A percentile compares a stretch with the other conserved stretches of the same genome.
phyloP scores from a whole-genome alignment of 805 yeast genomes.

The Saccharomycopsis amapae region DNA sequence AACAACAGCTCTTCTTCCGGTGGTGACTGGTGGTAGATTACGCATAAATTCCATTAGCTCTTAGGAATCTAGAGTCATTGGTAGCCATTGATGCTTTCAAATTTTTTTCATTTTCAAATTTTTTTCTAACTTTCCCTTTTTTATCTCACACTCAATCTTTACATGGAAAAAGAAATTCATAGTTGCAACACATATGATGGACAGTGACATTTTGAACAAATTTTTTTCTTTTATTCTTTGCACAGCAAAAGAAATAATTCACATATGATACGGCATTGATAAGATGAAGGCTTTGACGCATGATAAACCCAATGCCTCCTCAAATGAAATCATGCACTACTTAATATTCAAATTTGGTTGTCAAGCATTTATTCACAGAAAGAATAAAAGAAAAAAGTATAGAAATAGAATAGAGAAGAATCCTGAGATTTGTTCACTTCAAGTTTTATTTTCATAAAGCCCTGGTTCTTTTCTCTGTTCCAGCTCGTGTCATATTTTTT shows the following conservation, averaged over 20 bases:
- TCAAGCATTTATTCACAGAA: background rate
- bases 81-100: too few species aligned
- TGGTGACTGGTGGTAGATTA: slow-evolving; percentile 17
- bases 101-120: too few species aligned
- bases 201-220: background rate
- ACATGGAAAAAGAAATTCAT: background rate
- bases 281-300: too few species aligned
- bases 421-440: background rate
- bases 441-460: too few species aligned
- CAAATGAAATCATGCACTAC: too few species aligned
- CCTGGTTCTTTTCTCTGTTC: background rate
- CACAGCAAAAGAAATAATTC: too few species aligned
- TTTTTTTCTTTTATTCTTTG: too few species aligned
- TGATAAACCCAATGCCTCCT: too few species aligned
- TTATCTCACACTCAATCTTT: background rate
- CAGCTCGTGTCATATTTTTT: background rate
- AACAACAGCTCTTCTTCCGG: background rate
- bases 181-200: background rate
- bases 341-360: too few species aligned
- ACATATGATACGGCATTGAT: too few species aligned
- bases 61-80: too few species aligned
- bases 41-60: too few species aligned
- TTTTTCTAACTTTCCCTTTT: background rate
- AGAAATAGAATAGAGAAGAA: background rate
- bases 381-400: background rate